Base-by-base conservation (phyloP, 2,329 filamentous ascomycete genomes). In the Sporothrix pallida region DNA sequence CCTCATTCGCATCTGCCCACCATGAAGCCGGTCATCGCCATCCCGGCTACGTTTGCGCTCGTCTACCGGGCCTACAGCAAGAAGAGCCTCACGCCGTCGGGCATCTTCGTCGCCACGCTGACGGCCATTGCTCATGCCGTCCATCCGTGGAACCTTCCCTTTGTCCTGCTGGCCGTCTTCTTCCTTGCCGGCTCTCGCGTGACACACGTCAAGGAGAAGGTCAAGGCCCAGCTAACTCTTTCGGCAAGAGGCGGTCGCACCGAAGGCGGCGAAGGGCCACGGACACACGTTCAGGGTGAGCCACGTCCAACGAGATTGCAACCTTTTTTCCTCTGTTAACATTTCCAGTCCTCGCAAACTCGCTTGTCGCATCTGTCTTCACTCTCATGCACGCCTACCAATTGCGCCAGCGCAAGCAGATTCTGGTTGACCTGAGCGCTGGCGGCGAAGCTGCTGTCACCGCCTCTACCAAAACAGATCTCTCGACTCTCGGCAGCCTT, bases 91-190 rank as follows among this genome's bases (percentile, higher is more conserved):
- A 98, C 95, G 0, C 89, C 91, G 0, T 83, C 86, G 7, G 95
- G 95, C 75, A 89, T 97, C 77, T 77, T 91, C 52, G 88, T 89
- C 13, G 95, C 95, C 3, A 85, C 86, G 5, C 78, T 92, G 60
- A 97, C 95, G 3, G 95, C 94, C 3, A 81, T 88, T 63, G 89
- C 92, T 12, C 96, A 99, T 81, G 94, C 94, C 17, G 83, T 95
- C n/a, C 95, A 98, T 82, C 95, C 95, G 3, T 98, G 94, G 91
- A 93, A 93, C 75, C 85, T 95, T n/a, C 95, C 94, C n/a, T 97
- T 98, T 83, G 88, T 88, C 42, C 86, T 98, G 12, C 86, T 98
- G 1, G 88, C 88, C 69, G 88, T 94, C 50, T 98, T 98, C 84
- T 98, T 97, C 82, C 84, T 97, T 2, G 90, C 92, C 4, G 96